Evolutionary conservation across 331 rosid genomes (phyloP).

Genomic region (Malus hybrid): DNA sequence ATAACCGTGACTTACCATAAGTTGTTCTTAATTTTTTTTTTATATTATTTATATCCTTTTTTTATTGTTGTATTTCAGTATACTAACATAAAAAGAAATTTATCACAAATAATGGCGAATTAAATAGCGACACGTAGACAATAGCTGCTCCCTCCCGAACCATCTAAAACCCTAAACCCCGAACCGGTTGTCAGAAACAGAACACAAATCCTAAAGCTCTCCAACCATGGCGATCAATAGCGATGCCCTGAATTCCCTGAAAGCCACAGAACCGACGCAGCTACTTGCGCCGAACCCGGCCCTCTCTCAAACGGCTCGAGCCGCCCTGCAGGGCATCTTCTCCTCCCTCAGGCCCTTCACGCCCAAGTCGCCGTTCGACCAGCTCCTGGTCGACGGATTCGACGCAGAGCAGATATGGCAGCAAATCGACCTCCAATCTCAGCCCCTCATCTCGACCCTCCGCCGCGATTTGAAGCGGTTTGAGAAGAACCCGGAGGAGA

Average conservation of each 20-base stretch:
- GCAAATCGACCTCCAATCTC: slow-evolving; percentile 82
- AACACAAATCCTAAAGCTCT: neutral
- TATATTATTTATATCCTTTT: no score
- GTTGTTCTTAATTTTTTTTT: no score
- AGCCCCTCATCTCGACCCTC: slow-evolving; percentile 56
- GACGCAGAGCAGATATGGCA: slow-evolving; percentile 99
- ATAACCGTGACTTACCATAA: no score
- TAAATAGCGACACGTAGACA: no score
- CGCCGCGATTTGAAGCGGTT: slow-evolving; percentile 61
- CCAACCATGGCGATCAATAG: slow-evolving; percentile 16
- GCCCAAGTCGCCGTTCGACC: slow-evolving; percentile 61
- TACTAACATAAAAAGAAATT: no score
- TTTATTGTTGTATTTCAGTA: no score
- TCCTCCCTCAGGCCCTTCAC: slow-evolving; percentile 54
- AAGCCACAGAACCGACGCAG: slow-evolving; percentile 45
- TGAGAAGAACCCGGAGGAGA: slow-evolving; percentile 45
- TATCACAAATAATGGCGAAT: no score
- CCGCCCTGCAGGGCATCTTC: slow-evolving; percentile 62
- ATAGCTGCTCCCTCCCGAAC: no score
- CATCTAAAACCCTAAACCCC: slow-evolving; percentile 11
- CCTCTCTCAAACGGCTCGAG: slow-evolving; percentile 55
- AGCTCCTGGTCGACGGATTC: slow-evolving; percentile 67
- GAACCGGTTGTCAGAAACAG: neutral
- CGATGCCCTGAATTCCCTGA: slow-evolving; percentile 47
- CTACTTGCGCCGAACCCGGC: slow-evolving; percentile 44